Percentiles rank a stretch among this genome's conserved stretches.
These are phyloP conservation scores for Penicillium malachiteum DNA, from an alignment of 495 filamentous ascomycete species.

Conservation along the genomic window DNA sequence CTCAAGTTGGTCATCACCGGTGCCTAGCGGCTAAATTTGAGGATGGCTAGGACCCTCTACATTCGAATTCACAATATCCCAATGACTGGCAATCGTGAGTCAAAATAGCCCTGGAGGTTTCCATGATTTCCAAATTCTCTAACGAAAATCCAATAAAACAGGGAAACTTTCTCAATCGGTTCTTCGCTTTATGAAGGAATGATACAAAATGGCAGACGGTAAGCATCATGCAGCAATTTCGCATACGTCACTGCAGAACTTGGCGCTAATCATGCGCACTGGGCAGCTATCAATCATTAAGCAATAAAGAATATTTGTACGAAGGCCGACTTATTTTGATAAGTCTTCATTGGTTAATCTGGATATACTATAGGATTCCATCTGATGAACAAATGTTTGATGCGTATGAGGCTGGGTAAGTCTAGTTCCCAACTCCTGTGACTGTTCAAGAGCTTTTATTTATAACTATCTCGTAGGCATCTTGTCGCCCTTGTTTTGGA, in stretches of 20 bases:
- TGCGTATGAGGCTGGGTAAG: slow-evolving; percentile 14
- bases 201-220: slow-evolving; percentile 23
- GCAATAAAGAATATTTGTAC: slow-evolving; percentile 4
- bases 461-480: slow-evolving; percentile 2
- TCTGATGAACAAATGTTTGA: slow-evolving; percentile 29
- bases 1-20: not conserved
- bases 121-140: not conserved
- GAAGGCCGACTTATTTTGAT: not conserved
- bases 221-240: not conserved
- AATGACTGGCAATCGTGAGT: slow-evolving; percentile 1
- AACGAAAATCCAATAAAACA: not conserved
- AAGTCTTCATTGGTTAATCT: too few species aligned
- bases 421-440: not conserved
- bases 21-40: too few species aligned
- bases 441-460: not conserved
- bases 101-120: too few species aligned
- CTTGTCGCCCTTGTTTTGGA: slow-evolving; percentile 8
- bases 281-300: not conserved
- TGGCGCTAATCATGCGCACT: too few species aligned
- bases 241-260: too few species aligned
- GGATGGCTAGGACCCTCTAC: too few species aligned
- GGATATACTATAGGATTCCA: slow-evolving; percentile 2
- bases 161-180: slow-evolving; percentile 21
- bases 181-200: slow-evolving; percentile 20
- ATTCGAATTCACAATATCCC: not conserved